phyloP scores from a whole-genome alignment of 768 basidiomycete genomes.

The Polyporus arcularius region DNA sequence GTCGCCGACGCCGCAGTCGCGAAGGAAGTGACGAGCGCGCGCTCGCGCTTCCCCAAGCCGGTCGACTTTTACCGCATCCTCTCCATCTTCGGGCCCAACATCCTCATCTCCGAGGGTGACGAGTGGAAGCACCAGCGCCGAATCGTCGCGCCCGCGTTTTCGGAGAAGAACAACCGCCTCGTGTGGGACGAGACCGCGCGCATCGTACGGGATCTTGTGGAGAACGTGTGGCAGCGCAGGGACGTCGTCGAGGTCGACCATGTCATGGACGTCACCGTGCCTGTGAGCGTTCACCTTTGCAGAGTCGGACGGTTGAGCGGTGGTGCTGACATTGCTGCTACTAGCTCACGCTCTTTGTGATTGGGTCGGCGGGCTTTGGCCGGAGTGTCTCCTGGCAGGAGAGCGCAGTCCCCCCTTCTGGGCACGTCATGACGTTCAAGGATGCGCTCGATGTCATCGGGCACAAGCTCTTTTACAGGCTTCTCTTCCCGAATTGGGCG shows the following conservation, averaged over 20 bases:
- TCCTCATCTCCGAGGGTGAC: constrained; percentile 61
- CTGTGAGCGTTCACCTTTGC: constrained; percentile 35
- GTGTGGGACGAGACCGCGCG: constrained; percentile 38
- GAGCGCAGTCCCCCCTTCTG: constrained; percentile 39
- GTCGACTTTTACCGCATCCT: constrained; percentile 46
- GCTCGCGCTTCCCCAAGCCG: constrained; percentile 59
- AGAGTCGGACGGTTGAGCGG: too few relatives aligned
- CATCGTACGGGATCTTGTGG: constrained; percentile 30
- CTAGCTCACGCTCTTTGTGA: constrained; percentile 56
- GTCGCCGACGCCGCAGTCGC: constrained; percentile 18
- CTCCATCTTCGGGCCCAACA: constrained; percentile 56
- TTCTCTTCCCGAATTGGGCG: constrained; percentile 30
- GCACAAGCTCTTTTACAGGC: constrained; percentile 24
- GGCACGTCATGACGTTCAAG: constrained; percentile 40
- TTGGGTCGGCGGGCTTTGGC: constrained; percentile 58
- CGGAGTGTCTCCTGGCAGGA: constrained; percentile 49
- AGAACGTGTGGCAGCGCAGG: constrained; percentile 46
- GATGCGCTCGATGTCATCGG: constrained; percentile 32
- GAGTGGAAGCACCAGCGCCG: constrained; percentile 67
- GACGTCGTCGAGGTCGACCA: constrained; percentile 45
- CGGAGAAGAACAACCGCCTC: constrained; percentile 42
- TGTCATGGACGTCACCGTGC: constrained; percentile 50
- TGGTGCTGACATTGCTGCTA: too few relatives aligned
- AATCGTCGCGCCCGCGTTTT: constrained; percentile 63
- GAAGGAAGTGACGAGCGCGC: constrained; percentile 42